phyloP scores from a whole-genome alignment of 2,329 filamentous ascomycete genomes.

The Penicillium sp. region DNA sequence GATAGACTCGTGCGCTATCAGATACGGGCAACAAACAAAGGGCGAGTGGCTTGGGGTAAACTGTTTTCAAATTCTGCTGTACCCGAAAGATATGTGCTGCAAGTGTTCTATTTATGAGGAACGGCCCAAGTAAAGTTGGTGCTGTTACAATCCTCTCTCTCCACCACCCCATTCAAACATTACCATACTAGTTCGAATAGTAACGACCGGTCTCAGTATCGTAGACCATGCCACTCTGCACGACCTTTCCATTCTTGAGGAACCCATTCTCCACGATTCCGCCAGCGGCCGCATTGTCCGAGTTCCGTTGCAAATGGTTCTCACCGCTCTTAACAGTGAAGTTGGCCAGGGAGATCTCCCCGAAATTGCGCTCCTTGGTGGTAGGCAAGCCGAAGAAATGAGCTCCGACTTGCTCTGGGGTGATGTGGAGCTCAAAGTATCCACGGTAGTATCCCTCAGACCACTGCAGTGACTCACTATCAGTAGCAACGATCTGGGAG shows the following conservation, averaged over 20 bases:
- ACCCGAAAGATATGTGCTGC: too few relatives aligned
- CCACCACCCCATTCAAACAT: not conserved
- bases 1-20: too few relatives aligned
- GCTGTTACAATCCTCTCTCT: not conserved
- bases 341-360: constrained; percentile 66
- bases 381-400: constrained; percentile 64
- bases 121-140: not conserved
- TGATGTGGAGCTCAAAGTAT: constrained; percentile 65
- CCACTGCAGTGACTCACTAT: constrained; percentile 68
- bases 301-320: constrained; percentile 55
- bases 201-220: constrained; percentile 31
- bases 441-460: constrained; percentile 71
- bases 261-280: constrained; percentile 46
- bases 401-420: constrained; percentile 57
- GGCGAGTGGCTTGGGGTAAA: too few relatives aligned
- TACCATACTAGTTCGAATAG: constrained; percentile 1
- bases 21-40: too few relatives aligned
- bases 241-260: constrained; percentile 30
- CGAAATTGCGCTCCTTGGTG: constrained; percentile 56
- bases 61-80: too few relatives aligned
- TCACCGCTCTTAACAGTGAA: constrained; percentile 64
- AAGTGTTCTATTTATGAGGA: not conserved
- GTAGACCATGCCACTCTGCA: constrained; percentile 33
- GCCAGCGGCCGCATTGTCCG: constrained; percentile 31
- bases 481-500: constrained; percentile 31